phyloP scores from a whole-genome alignment of 208 protist genomes.

The Trypanosoma melophagium region DNA sequence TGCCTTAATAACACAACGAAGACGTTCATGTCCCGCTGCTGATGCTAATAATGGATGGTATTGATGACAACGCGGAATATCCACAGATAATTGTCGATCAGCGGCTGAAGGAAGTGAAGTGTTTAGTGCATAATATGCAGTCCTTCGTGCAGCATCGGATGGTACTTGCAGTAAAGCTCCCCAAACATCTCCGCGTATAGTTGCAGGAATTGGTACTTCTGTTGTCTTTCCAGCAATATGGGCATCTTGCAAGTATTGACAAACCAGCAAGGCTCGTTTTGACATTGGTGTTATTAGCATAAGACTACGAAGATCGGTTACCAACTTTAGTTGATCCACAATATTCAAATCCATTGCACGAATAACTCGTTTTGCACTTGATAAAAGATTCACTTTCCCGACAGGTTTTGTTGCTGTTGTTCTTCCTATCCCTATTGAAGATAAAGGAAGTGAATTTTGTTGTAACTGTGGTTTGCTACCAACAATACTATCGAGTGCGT shows the following conservation, averaged over 20 bases:
- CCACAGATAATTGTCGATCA: conserved; percentile 92
- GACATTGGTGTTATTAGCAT: neutral
- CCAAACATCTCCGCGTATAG: conserved; percentile 89
- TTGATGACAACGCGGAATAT: conserved; percentile 95
- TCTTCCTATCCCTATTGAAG: neutral
- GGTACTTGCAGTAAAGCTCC: conserved; percentile 81
- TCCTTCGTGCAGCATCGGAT: conserved; percentile 19
- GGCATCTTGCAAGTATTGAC: conserved; percentile 30
- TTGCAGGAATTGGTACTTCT: conserved; percentile 58
- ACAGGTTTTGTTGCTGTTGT: neutral
- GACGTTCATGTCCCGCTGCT: conserved; percentile 62
- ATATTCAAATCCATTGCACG: conserved; percentile 37
- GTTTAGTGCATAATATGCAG: conserved; percentile 24
- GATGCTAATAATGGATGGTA: conserved; percentile 88
- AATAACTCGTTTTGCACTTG: conserved; percentile 30
- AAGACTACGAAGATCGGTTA: conserved; percentile 31
- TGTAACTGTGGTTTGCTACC: conserved; percentile 9
- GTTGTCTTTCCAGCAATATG: neutral
- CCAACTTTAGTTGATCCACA: conserved; percentile 32
- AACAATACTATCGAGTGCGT: conserved; percentile 23
- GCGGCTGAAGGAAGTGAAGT: conserved; percentile 15
- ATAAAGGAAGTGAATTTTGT: neutral
- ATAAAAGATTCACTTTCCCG: conserved; percentile 8
- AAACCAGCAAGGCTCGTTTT: conserved; percentile 18
- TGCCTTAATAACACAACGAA: conserved; percentile 78